Conservation (phyloP, 495 filamentous ascomycete genomes). For the Diplogelasinospora grovesii region DNA sequence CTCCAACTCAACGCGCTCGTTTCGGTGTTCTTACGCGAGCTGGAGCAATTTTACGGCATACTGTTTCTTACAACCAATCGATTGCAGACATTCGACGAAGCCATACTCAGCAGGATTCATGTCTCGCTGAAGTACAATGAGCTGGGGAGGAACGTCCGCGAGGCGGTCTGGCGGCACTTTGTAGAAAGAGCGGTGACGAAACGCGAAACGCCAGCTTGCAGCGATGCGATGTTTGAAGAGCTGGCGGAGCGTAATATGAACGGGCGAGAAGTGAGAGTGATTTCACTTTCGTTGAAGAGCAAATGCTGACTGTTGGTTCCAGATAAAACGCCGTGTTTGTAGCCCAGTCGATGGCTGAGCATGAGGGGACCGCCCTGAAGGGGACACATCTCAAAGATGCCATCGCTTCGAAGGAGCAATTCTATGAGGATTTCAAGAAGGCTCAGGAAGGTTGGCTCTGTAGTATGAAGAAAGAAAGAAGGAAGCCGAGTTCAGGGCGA, state of each 20-base stretch:
- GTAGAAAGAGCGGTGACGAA: slow-evolving; percentile 3
- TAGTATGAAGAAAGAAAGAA: too few relatives aligned
- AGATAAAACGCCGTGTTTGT: too few relatives aligned
- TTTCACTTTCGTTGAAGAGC: too few relatives aligned
- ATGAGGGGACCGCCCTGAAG: too few relatives aligned
- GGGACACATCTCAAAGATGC: too few relatives aligned
- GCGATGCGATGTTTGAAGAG: not conserved
- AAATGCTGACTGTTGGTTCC: too few relatives aligned
- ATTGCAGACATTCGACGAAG: slow-evolving; percentile 58
- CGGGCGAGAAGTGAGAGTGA: slow-evolving; percentile 13
- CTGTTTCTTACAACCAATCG: slow-evolving; percentile 75
- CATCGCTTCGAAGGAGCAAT: too few relatives aligned
- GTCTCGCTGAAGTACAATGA: slow-evolving; percentile 52
- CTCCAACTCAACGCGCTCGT: slow-evolving; percentile 28
- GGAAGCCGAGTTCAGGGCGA: too few relatives aligned
- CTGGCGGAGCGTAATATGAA: slow-evolving; percentile 7
- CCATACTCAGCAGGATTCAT: slow-evolving; percentile 31
- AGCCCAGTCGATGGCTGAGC: too few relatives aligned
- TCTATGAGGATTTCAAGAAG: too few relatives aligned
- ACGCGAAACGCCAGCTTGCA: slow-evolving; percentile 3
- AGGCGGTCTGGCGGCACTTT: slow-evolving; percentile 9
- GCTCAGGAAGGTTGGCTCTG: too few relatives aligned
- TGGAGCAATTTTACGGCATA: slow-evolving; percentile 74
- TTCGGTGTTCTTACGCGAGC: slow-evolving; percentile 27
- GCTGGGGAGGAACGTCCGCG: slow-evolving; percentile 2